Conservation (phyloP, 2,329 filamentous ascomycete species). For the Aspergillus caelatus region DNA sequence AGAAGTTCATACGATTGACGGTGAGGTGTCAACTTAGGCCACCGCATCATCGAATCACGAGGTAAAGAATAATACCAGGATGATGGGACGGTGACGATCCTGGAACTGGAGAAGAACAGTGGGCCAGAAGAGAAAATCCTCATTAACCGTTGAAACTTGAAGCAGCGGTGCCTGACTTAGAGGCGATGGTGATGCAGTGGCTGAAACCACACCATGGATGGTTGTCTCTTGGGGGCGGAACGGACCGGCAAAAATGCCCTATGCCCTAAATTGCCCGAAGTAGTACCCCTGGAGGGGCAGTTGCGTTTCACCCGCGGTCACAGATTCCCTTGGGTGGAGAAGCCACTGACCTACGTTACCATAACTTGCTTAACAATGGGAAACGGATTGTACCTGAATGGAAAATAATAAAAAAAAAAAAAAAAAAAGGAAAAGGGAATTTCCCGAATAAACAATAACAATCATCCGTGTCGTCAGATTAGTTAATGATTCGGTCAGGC, state of each 20-base stretch:
- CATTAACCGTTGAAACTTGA: constrained; percentile 11
- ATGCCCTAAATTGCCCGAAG: constrained; percentile 26
- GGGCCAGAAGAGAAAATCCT: constrained; percentile 9
- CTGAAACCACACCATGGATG: constrained; percentile 19
- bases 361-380: neutral
- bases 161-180: constrained; percentile 20
- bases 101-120: constrained; percentile 12
- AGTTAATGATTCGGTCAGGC: constrained; percentile 23
- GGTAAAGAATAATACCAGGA: neutral
- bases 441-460: neutral
- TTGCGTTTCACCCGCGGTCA: neutral
- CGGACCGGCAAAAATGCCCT: constrained; percentile 23
- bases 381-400: neutral
- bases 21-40: neutral
- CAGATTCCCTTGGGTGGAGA: neutral
- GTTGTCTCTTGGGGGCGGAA: constrained; percentile 2
- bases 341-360: neutral
- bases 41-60: constrained; percentile 2
- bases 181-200: constrained; percentile 21
- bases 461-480: neutral
- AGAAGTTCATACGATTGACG: neutral
- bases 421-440: neutral
- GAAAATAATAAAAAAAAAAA: neutral
- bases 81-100: neutral
- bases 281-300: constrained; percentile 1